Evolutionary conservation across 805 yeast species (phyloP).

Genomic region (Candida qinlingensis): DNA sequence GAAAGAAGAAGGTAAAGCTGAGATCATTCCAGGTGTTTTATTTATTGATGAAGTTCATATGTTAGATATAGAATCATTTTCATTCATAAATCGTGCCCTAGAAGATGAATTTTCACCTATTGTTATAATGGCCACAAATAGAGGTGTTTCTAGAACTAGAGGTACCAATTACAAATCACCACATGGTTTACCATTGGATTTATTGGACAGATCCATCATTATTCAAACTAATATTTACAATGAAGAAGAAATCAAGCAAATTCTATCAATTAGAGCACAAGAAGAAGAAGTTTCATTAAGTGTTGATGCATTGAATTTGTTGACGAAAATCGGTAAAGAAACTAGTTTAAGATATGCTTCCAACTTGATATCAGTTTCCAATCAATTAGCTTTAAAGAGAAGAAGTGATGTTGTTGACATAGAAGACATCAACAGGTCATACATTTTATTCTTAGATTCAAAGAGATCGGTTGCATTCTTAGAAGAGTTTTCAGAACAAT

Average conservation of each 20-base stretch:
- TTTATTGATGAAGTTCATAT: constrained; percentile 98
- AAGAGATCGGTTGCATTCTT: constrained; percentile 84
- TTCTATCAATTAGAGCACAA: constrained; percentile 82
- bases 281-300: constrained; percentile 89
- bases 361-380: constrained; percentile 85
- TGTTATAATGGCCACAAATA: constrained; percentile 96
- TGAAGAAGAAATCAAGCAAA: constrained; percentile 80
- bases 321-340: constrained; percentile 85
- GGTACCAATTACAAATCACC: constrained; percentile 94
- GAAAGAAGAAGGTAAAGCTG: constrained; percentile 99
- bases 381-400: constrained; percentile 79
- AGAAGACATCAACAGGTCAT: constrained; percentile 81
- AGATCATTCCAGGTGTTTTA: constrained; percentile 94
- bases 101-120: constrained; percentile 97
- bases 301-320: constrained; percentile 76
- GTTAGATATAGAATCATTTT: constrained; percentile 95
- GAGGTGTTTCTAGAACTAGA: constrained; percentile 90
- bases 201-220: constrained; percentile 89
- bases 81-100: constrained; percentile 90
- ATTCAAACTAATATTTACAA: constrained; percentile 79
- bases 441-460: constrained; percentile 81
- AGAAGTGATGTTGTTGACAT: constrained; percentile 67
- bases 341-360: constrained; percentile 91
- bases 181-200: constrained; percentile 95
- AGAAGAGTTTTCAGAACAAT: constrained; percentile 60